A percentile compares a stretch with the other conserved stretches of the same genome.
These are phyloP conservation scores for Clavispora fructus DNA, from an alignment of 805 yeast genomes.

Conservation along the genomic window DNA sequence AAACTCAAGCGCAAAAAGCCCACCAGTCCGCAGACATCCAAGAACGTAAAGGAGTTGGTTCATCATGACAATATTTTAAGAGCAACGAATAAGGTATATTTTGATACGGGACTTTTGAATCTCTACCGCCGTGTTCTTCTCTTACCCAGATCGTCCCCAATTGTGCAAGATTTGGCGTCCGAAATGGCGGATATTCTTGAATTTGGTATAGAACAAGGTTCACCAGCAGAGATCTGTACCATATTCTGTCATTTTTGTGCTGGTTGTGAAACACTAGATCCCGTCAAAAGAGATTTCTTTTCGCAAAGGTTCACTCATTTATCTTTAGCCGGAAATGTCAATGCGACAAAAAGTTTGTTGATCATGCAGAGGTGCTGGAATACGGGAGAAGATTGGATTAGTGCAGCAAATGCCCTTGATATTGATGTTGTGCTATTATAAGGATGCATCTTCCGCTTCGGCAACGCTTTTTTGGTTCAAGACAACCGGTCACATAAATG, in stretches of 20 bases:
- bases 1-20: slow-evolving; percentile 2
- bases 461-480: too few species aligned
- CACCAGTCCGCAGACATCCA: slow-evolving; percentile 1
- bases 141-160: slow-evolving; percentile 39
- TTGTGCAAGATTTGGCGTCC: slow-evolving; percentile 45
- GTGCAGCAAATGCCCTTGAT: slow-evolving; percentile 36
- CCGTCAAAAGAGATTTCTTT: slow-evolving; percentile 30
- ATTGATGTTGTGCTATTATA: slow-evolving; percentile 43
- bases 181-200: slow-evolving; percentile 35
- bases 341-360: slow-evolving; percentile 40
- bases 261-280: slow-evolving; percentile 50
- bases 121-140: slow-evolving; percentile 51
- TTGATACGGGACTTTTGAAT: slow-evolving; percentile 50
- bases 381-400: slow-evolving; percentile 48
- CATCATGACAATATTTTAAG: slow-evolving; percentile 31
- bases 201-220: slow-evolving; percentile 36
- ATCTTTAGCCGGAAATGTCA: slow-evolving; percentile 38
- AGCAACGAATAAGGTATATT: slow-evolving; percentile 49
- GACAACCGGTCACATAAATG: too few species aligned
- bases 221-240: slow-evolving; percentile 52
- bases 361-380: slow-evolving; percentile 53
- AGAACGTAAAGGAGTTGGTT: slow-evolving; percentile 17
- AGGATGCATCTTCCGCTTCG: slow-evolving; percentile 3
- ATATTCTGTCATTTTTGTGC: slow-evolving; percentile 53
- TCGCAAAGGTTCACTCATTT: slow-evolving; percentile 36